Conservation (phyloP, 2,329 filamentous ascomycete genomes). For the Penicillium crustosum region DNA sequence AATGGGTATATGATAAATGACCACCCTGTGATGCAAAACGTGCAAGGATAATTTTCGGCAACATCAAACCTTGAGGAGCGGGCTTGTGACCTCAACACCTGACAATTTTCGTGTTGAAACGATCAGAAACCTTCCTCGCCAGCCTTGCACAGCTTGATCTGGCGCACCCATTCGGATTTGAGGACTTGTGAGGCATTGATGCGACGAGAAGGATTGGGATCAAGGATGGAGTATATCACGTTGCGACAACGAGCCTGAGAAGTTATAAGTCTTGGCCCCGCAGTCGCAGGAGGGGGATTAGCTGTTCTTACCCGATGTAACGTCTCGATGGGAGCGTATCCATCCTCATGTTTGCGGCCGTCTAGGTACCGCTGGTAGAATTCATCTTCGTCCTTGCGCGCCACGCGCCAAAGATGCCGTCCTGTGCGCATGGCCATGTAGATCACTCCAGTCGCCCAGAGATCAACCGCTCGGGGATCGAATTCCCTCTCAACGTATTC, state of each 20-base stretch:
- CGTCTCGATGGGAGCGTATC: slow-evolving; percentile 94
- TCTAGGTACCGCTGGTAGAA: slow-evolving; percentile 95
- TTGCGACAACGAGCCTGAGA: slow-evolving; percentile 89
- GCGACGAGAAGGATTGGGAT: slow-evolving; percentile 86
- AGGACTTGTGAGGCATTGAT: slow-evolving; percentile 95
- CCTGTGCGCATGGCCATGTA: slow-evolving; percentile 99
- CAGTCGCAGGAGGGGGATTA: background rate
- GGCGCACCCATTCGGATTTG: slow-evolving; percentile 97
- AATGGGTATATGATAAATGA: slow-evolving; percentile 19
- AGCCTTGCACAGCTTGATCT: slow-evolving; percentile 95
- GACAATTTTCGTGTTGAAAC: background rate
- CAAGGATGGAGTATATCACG: slow-evolving; percentile 97
- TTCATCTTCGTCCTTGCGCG: slow-evolving; percentile 94
- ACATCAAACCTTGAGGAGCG: background rate
- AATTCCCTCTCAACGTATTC: slow-evolving; percentile 96
- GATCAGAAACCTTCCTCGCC: slow-evolving; percentile 85
- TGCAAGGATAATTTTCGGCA: background rate
- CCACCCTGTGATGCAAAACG: slow-evolving; percentile 17
- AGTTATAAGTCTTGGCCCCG: slow-evolving; percentile 18
- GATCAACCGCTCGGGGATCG: slow-evolving; percentile 93
- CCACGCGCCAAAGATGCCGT: slow-evolving; percentile 93
- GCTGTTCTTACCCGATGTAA: slow-evolving; percentile 75
- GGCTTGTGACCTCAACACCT: slow-evolving; percentile 3
- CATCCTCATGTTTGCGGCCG: slow-evolving; percentile 88
- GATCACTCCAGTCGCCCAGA: slow-evolving; percentile 98